phyloP scores from a whole-genome alignment of 306 rosid species.

The Malus sieversii region DNA sequence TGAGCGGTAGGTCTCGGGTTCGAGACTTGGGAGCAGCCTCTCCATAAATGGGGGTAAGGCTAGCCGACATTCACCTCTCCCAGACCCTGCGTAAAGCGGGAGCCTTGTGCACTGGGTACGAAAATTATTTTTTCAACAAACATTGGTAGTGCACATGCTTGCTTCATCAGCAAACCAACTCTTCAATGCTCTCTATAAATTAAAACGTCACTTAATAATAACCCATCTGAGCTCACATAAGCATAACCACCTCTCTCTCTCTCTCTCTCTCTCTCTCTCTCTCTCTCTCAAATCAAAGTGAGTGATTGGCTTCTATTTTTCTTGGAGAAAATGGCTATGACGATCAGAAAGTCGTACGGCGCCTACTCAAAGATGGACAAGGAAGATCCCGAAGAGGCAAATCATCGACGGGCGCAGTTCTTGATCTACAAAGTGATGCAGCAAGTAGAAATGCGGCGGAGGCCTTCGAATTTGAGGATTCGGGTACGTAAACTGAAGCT shows the following conservation, averaged over 20 bases:
- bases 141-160: slow-evolving; percentile 48
- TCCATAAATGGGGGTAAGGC: too few relatives aligned
- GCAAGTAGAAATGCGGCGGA: slow-evolving; percentile 38
- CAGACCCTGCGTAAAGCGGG: too few relatives aligned
- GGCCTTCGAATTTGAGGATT: slow-evolving; percentile 40
- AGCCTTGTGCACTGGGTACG: too few relatives aligned
- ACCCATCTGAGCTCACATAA: not conserved
- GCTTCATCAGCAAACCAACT: slow-evolving; percentile 38
- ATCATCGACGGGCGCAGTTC: slow-evolving; percentile 66
- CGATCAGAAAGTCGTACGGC: slow-evolving; percentile 13
- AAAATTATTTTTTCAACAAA: slow-evolving; percentile 33
- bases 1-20: too few relatives aligned
- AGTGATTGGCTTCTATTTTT: not conserved
- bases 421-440: slow-evolving; percentile 64
- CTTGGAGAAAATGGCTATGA: slow-evolving; percentile 30
- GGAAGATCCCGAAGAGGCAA: slow-evolving; percentile 66
- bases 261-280: not conserved
- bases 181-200: not conserved
- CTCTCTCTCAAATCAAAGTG: not conserved
- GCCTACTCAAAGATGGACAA: slow-evolving; percentile 57
- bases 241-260: not conserved
- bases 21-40: too few relatives aligned
- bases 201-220: not conserved
- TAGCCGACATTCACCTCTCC: too few relatives aligned
- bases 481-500: slow-evolving; percentile 63